A percentile compares a stretch with the other conserved stretches of the same genome.
phyloP scores from a whole-genome alignment of 176 grass and related monocot species.

The Saccharum officinarum region DNA sequence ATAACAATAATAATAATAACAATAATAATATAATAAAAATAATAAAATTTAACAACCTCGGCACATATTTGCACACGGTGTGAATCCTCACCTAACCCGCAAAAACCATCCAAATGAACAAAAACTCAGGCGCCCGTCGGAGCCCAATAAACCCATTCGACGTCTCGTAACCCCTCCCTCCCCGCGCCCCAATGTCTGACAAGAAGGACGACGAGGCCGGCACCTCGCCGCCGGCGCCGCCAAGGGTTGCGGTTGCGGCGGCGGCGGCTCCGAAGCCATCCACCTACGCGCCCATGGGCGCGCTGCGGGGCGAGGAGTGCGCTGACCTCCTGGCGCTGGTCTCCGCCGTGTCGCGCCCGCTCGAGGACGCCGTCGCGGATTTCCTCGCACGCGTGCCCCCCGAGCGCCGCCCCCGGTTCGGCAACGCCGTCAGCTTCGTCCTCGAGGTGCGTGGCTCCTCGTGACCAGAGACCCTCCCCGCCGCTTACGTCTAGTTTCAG shows the following conservation, averaged over 20 bases:
- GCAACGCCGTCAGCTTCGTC: slow-evolving; percentile 52
- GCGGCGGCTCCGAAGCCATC: neutral
- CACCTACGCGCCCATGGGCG: neutral
- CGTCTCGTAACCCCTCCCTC: neutral
- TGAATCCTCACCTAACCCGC: neutral
- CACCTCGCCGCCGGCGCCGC: neutral
- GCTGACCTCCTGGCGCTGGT: slow-evolving; percentile 58
- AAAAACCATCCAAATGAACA: neutral
- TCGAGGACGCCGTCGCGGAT: slow-evolving; percentile 67
- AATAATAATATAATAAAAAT: too few relatives aligned
- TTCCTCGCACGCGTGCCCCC: slow-evolving; percentile 62
- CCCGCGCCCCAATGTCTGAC: slow-evolving; percentile 22
- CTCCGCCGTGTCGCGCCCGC: slow-evolving; percentile 44
- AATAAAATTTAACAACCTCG: too few relatives aligned
- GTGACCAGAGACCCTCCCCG: neutral
- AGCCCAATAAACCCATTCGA: slow-evolving; percentile 24
- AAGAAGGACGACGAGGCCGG: slow-evolving; percentile 12
- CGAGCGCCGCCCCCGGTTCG: slow-evolving; percentile 69
- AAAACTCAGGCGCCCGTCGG: slow-evolving; percentile 1
- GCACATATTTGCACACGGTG: too few relatives aligned
- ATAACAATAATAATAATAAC: too few relatives aligned
- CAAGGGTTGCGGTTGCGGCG: neutral
- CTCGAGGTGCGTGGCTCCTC: slow-evolving; percentile 48
- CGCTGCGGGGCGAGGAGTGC: slow-evolving; percentile 54
- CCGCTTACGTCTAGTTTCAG: slow-evolving; percentile 9